Evolutionary conservation across 2,329 filamentous ascomycete genomes (phyloP).

Genomic region (Microdochium nivale): DNA sequence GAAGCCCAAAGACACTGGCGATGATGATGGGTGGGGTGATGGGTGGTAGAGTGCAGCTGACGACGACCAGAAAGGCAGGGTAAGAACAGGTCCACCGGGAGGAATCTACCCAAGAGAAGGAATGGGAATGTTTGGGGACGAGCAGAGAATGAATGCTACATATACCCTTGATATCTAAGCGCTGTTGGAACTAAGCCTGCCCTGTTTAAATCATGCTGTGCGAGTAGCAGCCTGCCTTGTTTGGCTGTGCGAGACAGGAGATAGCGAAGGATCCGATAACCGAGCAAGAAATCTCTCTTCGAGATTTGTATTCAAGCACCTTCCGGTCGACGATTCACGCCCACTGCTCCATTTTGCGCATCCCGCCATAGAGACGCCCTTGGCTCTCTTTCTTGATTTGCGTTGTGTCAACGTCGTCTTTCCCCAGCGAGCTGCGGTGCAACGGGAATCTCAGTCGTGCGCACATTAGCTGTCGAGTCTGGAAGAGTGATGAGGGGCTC

Average conservation of each 20-base stretch:
- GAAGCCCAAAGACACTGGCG: constrained; percentile 51
- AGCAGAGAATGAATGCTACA: background rate
- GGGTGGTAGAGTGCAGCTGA: constrained; percentile 40
- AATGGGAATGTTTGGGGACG: too few relatives aligned
- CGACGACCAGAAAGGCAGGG: background rate
- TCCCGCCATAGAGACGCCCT: constrained; percentile 41
- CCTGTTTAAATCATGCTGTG: too few relatives aligned
- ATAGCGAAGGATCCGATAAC: too few relatives aligned
- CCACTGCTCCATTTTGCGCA: constrained; percentile 38
- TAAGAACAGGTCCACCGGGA: background rate
- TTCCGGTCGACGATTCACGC: constrained; percentile 61
- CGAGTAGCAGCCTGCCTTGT: background rate
- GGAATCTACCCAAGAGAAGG: background rate
- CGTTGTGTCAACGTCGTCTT: too few relatives aligned
- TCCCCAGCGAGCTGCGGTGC: constrained; percentile 19
- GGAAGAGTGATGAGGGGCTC: constrained; percentile 9
- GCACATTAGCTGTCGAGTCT: constrained; percentile 7
- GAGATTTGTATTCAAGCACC: constrained; percentile 25
- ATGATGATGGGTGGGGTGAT: constrained; percentile 57
- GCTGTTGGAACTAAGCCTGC: background rate
- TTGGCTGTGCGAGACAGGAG: too few relatives aligned
- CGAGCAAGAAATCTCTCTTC: too few relatives aligned
- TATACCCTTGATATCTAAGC: constrained; percentile 1
- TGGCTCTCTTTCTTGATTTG: constrained; percentile 55
- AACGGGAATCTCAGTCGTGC: constrained; percentile 14